phyloP scores from a whole-genome alignment of 306 rosid species.

The Astragalus glycyphyllos region DNA sequence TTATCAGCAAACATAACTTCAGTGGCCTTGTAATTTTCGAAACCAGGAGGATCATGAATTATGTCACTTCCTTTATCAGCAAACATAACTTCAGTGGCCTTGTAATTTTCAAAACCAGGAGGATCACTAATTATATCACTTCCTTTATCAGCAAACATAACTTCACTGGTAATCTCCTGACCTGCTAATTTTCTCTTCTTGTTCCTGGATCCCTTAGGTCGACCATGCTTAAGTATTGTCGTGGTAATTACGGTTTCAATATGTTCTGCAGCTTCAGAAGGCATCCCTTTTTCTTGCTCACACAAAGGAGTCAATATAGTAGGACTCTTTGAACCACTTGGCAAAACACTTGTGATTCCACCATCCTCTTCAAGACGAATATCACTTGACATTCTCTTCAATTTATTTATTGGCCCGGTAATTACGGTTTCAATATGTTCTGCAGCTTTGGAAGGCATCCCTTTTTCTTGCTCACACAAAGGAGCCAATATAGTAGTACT shows the following conservation, averaged over 20 bases:
- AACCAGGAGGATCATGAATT: neutral
- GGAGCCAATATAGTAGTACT: slow-evolving; percentile 2
- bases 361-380: slow-evolving; percentile 5
- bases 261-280: slow-evolving; percentile 2
- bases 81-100: neutral
- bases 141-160: neutral
- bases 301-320: slow-evolving; percentile 6
- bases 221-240: slow-evolving; percentile 17
- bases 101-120: neutral
- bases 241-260: neutral
- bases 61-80: neutral
- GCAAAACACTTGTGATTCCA: neutral
- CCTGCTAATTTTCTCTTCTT: slow-evolving; percentile 1
- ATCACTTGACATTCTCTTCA: neutral
- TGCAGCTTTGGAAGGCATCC: neutral
- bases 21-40: neutral
- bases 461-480: slow-evolving; percentile 12
- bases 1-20: too few species aligned
- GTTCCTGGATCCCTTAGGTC: slow-evolving; percentile 20
- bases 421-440: neutral
- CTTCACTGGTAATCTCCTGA: slow-evolving; percentile 10
- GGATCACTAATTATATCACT: neutral
- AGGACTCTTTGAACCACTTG: slow-evolving; percentile 9
- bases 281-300: slow-evolving; percentile 9
- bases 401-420: neutral